Percentiles rank a stretch among this genome's conserved stretches.
phyloP scores from a whole-genome alignment of 2,329 filamentous ascomycete genomes.

The Sporothrix luriei region DNA sequence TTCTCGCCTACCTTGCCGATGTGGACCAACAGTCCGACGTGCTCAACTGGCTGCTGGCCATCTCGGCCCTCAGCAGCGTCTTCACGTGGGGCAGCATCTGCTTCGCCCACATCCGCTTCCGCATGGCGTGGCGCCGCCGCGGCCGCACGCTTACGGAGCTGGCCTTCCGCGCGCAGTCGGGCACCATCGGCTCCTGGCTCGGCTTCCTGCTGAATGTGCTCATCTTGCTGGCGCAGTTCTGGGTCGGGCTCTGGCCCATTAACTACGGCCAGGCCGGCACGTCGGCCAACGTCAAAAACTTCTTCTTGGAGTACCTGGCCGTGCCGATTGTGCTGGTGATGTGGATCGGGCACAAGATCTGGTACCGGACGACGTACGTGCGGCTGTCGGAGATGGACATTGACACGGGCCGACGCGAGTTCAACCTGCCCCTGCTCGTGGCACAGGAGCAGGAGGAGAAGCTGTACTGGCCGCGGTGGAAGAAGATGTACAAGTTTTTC shows the following conservation, averaged over 20 bases:
- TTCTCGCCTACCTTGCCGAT: slow-evolving; percentile 77
- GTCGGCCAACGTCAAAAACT: slow-evolving; percentile 59
- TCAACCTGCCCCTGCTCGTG: slow-evolving; percentile 77
- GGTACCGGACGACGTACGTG: slow-evolving; percentile 69
- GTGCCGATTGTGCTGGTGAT: slow-evolving; percentile 68
- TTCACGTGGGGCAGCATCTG: slow-evolving; percentile 87
- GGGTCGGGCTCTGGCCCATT: slow-evolving; percentile 79
- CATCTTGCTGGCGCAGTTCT: slow-evolving; percentile 82
- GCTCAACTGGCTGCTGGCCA: slow-evolving; percentile 77
- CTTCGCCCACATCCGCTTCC: slow-evolving; percentile 90
- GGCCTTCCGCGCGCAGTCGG: slow-evolving; percentile 78
- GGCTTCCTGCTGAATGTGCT: slow-evolving; percentile 75
- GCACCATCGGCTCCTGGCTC: slow-evolving; percentile 76
- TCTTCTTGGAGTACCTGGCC: slow-evolving; percentile 74
- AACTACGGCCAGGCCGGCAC: slow-evolving; percentile 53
- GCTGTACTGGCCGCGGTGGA: slow-evolving; percentile 73
- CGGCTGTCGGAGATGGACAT: slow-evolving; percentile 77
- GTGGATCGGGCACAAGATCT: slow-evolving; percentile 76
- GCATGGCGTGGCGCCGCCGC: slow-evolving; percentile 70
- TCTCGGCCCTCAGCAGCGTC: slow-evolving; percentile 72
- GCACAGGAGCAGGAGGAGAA: slow-evolving; percentile 78
- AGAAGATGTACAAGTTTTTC: slow-evolving; percentile 71
- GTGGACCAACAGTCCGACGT: slow-evolving; percentile 61
- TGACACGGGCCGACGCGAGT: slow-evolving; percentile 78
- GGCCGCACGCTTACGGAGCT: slow-evolving; percentile 75